Conservation (phyloP, 75 land plant genomes). For the Cunninghamia lanceolata region DNA sequence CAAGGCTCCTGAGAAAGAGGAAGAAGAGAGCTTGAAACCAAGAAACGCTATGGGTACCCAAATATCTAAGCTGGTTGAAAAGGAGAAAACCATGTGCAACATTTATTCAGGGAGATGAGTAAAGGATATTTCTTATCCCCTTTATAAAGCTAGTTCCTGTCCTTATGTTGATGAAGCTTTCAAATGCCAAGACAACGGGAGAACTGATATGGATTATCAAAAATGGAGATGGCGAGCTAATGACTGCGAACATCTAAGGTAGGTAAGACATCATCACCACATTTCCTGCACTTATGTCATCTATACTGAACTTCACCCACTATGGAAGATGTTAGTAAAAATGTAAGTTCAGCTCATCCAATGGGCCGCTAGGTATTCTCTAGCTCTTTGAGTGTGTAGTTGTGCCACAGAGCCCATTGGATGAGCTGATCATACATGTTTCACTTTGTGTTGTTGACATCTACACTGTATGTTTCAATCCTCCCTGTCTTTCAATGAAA, state of each 20-base stretch:
- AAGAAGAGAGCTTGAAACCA: not conserved
- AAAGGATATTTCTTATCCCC: constrained; percentile 56
- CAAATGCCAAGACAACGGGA: constrained; percentile 67
- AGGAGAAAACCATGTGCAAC: constrained; percentile 34
- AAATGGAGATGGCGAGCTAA: constrained; percentile 82
- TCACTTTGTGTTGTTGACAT: not conserved
- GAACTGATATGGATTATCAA: constrained; percentile 54
- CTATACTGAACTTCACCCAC: not conserved
- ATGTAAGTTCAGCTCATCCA: not conserved
- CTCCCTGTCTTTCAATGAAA: not conserved
- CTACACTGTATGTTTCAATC: not conserved
- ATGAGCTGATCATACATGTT: not conserved
- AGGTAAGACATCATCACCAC: not conserved
- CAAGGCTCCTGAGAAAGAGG: not conserved
- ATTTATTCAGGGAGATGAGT: constrained; percentile 67
- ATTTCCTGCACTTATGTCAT: not conserved
- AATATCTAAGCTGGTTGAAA: not conserved
- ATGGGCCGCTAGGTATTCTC: not conserved
- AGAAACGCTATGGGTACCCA: not conserved
- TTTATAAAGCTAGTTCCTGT: constrained; percentile 59
- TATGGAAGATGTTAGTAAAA: not conserved
- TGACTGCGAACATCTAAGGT: constrained; percentile 78
- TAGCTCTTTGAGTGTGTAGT: not conserved
- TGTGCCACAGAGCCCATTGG: not conserved
- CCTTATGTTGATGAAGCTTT: constrained; percentile 87